These are phyloP conservation scores for Acmispon strigosus DNA, from an alignment of 306 rosid species.

Conservation along the genomic window DNA sequence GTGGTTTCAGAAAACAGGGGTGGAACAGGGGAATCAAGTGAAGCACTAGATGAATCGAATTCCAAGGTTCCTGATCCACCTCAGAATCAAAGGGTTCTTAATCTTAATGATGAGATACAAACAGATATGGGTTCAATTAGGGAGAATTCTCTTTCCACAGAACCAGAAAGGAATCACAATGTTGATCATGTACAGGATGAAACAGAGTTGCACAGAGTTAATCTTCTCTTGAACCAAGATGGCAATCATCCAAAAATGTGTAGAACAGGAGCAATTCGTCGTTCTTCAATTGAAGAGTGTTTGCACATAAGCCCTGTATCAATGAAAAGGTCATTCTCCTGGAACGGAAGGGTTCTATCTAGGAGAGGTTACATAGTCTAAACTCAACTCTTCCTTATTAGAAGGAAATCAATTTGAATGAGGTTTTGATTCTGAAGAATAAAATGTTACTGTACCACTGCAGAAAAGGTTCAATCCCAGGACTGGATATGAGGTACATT, in stretches of 20 bases:
- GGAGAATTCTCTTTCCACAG: too few relatives aligned
- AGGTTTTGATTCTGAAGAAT: constrained; percentile 4
- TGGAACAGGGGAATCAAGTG: constrained; percentile 31
- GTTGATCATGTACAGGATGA: not conserved
- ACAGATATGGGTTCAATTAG: not conserved
- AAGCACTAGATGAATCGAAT: constrained; percentile 8
- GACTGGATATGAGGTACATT: too few relatives aligned
- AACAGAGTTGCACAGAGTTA: not conserved
- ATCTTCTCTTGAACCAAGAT: constrained; percentile 2
- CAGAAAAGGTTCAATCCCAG: too few relatives aligned
- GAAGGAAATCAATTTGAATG: not conserved
- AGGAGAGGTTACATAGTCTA: constrained; percentile 16
- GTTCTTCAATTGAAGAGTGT: constrained; percentile 33
- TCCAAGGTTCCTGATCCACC: not conserved
- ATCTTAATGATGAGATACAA: not conserved
- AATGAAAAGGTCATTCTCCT: constrained; percentile 56
- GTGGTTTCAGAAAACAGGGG: constrained; percentile 16
- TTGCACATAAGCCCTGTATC: constrained; percentile 45
- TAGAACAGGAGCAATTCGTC: constrained; percentile 10
- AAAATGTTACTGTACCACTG: not conserved
- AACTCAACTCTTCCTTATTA: constrained; percentile 14
- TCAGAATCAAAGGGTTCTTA: not conserved
- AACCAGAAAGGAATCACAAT: not conserved
- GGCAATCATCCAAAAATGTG: not conserved
- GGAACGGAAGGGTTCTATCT: constrained; percentile 31